Base-by-base conservation (phyloP, 192 early-diverging fungal species). In the Umbelopsis vinacea region DNA sequence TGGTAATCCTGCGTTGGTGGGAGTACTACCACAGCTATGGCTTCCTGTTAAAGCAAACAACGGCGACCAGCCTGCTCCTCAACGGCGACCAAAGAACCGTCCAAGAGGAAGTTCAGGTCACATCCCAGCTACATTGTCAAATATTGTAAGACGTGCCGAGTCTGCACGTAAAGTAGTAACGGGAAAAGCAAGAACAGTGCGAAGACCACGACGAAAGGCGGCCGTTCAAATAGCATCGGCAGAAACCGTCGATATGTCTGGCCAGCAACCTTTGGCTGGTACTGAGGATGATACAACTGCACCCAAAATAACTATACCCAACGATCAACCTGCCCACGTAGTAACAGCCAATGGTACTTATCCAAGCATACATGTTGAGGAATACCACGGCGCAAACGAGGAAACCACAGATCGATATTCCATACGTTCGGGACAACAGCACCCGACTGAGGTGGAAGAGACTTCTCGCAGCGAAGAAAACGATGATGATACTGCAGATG, bases 21-120 rank as follows among this genome's bases (percentile, higher is more conserved):
- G 91, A 21, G 81, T 81, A 12, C 68, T 93, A 50, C 92, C 92
- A 6, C 80, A 85, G 29, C 73, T 92, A 22, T 93, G 92, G 92
- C 78, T 93, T 52, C 92, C 92, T 21, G 81, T 89, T 29, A 84
- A 81, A 67, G 37, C 38, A 6, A 46, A 24, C 11, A 12, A 6
- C 6, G 38, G 24, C 7, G 68, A 45, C 17, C 15, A 63, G 26
- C 38, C 47, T 60, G 10, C 14, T 47, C 2, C 48, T 24, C 6
- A 8, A 47, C n/a, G 12, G 17, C 24, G 50, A 12, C 40, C 37
- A 4, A 37, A 68, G 12, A 12, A 52, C n/a, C 52, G 29, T n/a
- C 11, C 35, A 23, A 23, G n/a, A 50, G 37, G 47, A 43, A 46
- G 54, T 17, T 17, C 57, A 4, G 48, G 66, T 40, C 33, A 69